Percentiles rank a stretch among this genome's conserved stretches.
Conservation (phyloP, 1,139 yeast species). For the Arxiozyma telluris region DNA sequence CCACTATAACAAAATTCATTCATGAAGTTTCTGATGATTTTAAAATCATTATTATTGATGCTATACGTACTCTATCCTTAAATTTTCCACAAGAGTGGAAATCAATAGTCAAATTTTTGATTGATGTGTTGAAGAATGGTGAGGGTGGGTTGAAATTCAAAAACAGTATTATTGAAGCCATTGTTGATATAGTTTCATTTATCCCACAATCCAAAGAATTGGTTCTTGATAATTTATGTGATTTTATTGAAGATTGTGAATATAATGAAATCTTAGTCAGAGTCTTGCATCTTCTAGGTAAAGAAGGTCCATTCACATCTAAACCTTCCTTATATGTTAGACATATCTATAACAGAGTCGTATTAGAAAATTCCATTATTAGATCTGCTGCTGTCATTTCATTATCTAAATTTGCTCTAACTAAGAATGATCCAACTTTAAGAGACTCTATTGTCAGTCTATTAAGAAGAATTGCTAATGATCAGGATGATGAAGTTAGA, state of each 20-base stretch:
- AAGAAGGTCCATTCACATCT: conserved; percentile 82
- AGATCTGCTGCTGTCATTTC: conserved; percentile 95
- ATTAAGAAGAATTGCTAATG: conserved; percentile 69
- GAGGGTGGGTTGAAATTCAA: conserved; percentile 86
- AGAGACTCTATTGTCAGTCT: conserved; percentile 64
- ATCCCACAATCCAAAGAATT: conserved; percentile 80
- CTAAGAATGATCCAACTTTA: conserved; percentile 57
- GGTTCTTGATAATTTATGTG: conserved; percentile 85
- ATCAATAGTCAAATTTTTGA: conserved; percentile 70
- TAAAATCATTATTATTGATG: conserved; percentile 88
- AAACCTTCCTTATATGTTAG: conserved; percentile 89
- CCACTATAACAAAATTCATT: conserved; percentile 82
- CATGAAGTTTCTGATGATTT: conserved; percentile 94
- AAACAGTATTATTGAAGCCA: conserved; percentile 81
- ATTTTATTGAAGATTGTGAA: conserved; percentile 97
- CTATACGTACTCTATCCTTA: conserved; percentile 81
- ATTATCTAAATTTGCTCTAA: conserved; percentile 79
- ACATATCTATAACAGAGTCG: conserved; percentile 94
- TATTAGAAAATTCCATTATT: conserved; percentile 86
- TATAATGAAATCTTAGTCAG: conserved; percentile 88
- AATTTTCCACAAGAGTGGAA: conserved; percentile 90
- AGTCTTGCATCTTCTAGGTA: conserved; percentile 82
- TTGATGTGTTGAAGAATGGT: conserved; percentile 70
- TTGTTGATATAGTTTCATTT: conserved; percentile 81
- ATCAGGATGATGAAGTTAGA: conserved; percentile 93